These are phyloP conservation scores for Mucor irregularis DNA, from an alignment of 371 early-diverging fungal species.

Conservation along the genomic window DNA sequence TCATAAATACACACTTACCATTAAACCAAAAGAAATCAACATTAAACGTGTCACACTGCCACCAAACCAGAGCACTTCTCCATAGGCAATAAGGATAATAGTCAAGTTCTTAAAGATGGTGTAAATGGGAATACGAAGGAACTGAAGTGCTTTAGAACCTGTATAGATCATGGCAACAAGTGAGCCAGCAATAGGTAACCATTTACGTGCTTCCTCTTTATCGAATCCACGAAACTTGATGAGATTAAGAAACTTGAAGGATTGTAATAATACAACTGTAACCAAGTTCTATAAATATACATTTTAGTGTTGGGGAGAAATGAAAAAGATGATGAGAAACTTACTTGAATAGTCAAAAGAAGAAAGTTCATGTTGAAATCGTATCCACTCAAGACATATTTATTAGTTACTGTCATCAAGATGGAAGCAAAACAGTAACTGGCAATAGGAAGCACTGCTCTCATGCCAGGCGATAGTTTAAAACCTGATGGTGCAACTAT, in stretches of 20 bases:
- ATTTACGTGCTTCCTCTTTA: conserved; percentile 69
- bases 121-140: conserved; percentile 92
- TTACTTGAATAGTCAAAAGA: conserved; percentile 85
- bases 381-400: conserved; percentile 83
- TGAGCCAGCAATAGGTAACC: conserved; percentile 88
- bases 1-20: conserved; percentile 55
- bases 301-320: too few species aligned
- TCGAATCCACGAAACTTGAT: conserved; percentile 72
- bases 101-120: conserved; percentile 99
- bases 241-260: conserved; percentile 64
- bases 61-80: conserved; percentile 85
- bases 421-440: conserved; percentile 89
- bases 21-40: conserved; percentile 84
- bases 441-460: conserved; percentile 68
- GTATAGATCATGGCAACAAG: conserved; percentile 98
- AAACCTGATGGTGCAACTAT: conserved; percentile 39
- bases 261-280: conserved; percentile 38
- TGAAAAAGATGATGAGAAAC: not conserved
- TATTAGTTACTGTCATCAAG: conserved; percentile 94
- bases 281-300: conserved; percentile 35
- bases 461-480: conserved; percentile 42
- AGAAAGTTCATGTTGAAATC: conserved; percentile 90
- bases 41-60: conserved; percentile 80
- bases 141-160: conserved; percentile 92
- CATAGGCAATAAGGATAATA: conserved; percentile 96